These are phyloP conservation scores for Aureobasidium pullulans DNA, from an alignment of 2,329 filamentous ascomycete species.

Conservation along the genomic window DNA sequence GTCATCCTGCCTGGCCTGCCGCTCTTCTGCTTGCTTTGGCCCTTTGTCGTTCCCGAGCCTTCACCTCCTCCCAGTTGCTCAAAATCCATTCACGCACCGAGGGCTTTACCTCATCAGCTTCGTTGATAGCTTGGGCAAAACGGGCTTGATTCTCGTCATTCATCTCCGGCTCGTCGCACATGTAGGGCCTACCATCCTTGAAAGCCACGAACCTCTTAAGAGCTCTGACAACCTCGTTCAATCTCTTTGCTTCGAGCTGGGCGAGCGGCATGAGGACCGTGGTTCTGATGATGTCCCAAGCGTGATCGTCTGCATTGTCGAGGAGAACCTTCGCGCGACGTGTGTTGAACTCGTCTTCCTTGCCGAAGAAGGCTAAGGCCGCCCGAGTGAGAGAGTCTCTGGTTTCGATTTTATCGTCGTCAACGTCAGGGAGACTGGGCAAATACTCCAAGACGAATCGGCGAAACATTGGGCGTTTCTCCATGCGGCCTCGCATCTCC, in stretches of 20 bases:
- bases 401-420: constrained; percentile 20
- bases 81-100: constrained; percentile 19
- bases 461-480: constrained; percentile 49
- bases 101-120: constrained; percentile 16
- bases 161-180: constrained; percentile 16
- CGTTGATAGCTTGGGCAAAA: constrained; percentile 3
- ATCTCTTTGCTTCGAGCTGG: constrained; percentile 15
- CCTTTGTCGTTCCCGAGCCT: constrained; percentile 18
- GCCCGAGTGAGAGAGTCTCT: constrained; percentile 45
- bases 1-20: background rate
- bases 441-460: constrained; percentile 58
- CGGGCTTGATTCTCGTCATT: constrained; percentile 15
- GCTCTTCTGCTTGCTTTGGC: constrained; percentile 1
- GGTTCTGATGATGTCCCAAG: constrained; percentile 15
- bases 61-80: constrained; percentile 23
- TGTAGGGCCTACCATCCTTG: background rate
- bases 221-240: constrained; percentile 20
- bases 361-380: constrained; percentile 39
- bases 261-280: constrained; percentile 16
- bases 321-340: constrained; percentile 17
- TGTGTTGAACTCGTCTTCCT: constrained; percentile 18
- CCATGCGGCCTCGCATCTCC: constrained; percentile 53
- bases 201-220: constrained; percentile 19
- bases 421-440: constrained; percentile 28
- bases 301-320: constrained; percentile 19